A percentile compares a stretch with the other conserved stretches of the same genome.
Evolutionary conservation across 2,329 filamentous ascomycete species (phyloP).

Genomic region (Ascochyta clinopodiicola): DNA sequence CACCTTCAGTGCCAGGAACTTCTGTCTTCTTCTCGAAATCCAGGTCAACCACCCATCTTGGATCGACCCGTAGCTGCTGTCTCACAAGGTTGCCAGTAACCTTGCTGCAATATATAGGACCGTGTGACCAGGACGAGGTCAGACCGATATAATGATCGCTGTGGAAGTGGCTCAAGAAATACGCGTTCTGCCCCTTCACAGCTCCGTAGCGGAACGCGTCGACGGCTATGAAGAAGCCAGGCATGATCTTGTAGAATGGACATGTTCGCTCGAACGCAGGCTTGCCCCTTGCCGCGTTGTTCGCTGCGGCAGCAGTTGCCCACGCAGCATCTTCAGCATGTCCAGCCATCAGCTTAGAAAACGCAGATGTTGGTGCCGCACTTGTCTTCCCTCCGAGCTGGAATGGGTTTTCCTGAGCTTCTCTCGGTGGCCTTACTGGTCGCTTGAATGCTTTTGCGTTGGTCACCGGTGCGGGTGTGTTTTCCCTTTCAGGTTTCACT

Average conservation of each 20-base stretch:
- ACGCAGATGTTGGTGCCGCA: conserved; percentile 68
- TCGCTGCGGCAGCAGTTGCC: conserved; percentile 82
- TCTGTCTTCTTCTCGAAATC: conserved; percentile 83
- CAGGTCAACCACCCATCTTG: conserved; percentile 82
- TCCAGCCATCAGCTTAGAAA: conserved; percentile 89
- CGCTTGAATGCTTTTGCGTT: conserved; percentile 66
- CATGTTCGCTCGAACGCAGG: conserved; percentile 89
- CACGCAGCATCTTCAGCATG: conserved; percentile 91
- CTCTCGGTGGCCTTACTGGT: conserved; percentile 71
- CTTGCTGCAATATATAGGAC: conserved; percentile 94
- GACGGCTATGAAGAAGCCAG: conserved; percentile 89
- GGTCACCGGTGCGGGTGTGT: conserved; percentile 15
- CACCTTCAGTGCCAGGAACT: conserved; percentile 81
- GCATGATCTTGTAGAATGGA: conserved; percentile 98
- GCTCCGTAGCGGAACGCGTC: conserved; percentile 96
- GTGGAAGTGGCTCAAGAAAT: conserved; percentile 97
- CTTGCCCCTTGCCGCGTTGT: conserved; percentile 79
- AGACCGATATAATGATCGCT: conserved; percentile 96
- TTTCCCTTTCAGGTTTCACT: conserved; percentile 17
- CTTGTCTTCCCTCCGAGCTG: conserved; percentile 54
- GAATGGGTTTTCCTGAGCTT: conserved; percentile 83
- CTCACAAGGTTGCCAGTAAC: conserved; percentile 90
- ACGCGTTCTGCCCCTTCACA: conserved; percentile 88
- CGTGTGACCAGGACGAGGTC: conserved; percentile 86
- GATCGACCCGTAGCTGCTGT: conserved; percentile 83